These are phyloP conservation scores for California macrophylla DNA, from an alignment of 441 rosid genomes.

Conservation along the genomic window DNA sequence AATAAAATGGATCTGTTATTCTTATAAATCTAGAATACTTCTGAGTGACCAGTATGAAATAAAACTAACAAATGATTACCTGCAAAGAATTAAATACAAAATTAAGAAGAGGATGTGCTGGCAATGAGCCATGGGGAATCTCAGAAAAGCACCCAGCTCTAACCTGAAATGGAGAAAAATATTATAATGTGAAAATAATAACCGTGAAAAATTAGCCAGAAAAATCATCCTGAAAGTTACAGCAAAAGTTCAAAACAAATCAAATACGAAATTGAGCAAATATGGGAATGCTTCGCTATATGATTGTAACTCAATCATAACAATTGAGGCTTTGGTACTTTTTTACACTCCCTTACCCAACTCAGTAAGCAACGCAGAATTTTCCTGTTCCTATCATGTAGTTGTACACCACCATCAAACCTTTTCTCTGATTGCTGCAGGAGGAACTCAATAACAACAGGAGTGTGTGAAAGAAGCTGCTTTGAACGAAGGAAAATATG, in stretches of 20 bases:
- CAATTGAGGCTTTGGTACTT: not conserved
- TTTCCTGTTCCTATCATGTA: conserved; percentile 59
- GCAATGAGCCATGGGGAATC: conserved; percentile 60
- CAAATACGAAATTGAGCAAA: not conserved
- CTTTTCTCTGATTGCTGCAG: conserved; percentile 71
- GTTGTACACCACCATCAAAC: conserved; percentile 38
- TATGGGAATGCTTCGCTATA: not conserved
- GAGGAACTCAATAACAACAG: conserved; percentile 80
- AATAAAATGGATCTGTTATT: conserved; percentile 6
- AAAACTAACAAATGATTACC: conserved; percentile 29
- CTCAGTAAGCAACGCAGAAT: conserved; percentile 86
- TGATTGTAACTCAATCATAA: not conserved
- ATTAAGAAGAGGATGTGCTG: conserved; percentile 80
- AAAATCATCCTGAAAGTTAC: not conserved
- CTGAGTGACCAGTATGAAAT: conserved; percentile 9
- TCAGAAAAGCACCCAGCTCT: conserved; percentile 93
- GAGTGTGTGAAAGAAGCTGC: conserved; percentile 76
- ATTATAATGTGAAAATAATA: conserved; percentile 14
- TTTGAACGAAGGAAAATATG: conserved; percentile 4
- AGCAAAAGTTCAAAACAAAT: not conserved
- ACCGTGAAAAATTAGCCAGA: not conserved
- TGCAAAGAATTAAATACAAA: conserved; percentile 71
- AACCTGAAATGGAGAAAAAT: conserved; percentile 39
- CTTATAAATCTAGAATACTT: conserved; percentile 9
- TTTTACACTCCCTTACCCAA: conserved; percentile 58